Conservation (phyloP, 805 yeast genomes). For the Soucietia sequanensis region DNA sequence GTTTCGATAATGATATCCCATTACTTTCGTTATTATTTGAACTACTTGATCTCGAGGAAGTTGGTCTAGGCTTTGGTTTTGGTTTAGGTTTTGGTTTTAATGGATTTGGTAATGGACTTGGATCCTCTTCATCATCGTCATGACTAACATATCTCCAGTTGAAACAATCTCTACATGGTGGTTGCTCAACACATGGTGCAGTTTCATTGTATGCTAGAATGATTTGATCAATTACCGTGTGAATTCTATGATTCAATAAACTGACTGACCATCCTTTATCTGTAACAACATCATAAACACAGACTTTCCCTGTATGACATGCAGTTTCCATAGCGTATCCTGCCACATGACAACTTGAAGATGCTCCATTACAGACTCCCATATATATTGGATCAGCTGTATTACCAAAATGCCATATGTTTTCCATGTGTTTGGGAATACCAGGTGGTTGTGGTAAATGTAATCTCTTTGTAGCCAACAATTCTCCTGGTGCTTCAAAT, state of each 20-base stretch:
- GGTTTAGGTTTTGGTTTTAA: slow-evolving; percentile 28
- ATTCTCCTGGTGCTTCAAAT: slow-evolving; percentile 92
- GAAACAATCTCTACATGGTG: slow-evolving; percentile 87
- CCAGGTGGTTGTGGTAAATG: slow-evolving; percentile 96
- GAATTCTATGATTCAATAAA: slow-evolving; percentile 84
- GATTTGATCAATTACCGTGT: slow-evolving; percentile 83
- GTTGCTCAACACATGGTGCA: slow-evolving; percentile 69
- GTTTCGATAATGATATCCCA: too few species aligned
- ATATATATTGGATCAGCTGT: slow-evolving; percentile 95
- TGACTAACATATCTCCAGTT: slow-evolving; percentile 77
- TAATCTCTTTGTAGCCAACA: slow-evolving; percentile 74
- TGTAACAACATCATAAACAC: slow-evolving; percentile 84
- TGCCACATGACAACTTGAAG: slow-evolving; percentile 82
- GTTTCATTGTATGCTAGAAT: slow-evolving; percentile 70
- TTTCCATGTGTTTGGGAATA: slow-evolving; percentile 69
- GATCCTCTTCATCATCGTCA: slow-evolving; percentile 38
- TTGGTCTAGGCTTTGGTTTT: slow-evolving; percentile 14
- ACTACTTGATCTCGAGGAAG: slow-evolving; percentile 13
- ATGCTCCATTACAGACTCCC: slow-evolving; percentile 96
- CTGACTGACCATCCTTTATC: slow-evolving; percentile 92
- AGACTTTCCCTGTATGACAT: slow-evolving; percentile 87
- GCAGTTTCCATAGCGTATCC: slow-evolving; percentile 98
- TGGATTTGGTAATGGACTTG: slow-evolving; percentile 39
- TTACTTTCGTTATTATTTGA: background rate
- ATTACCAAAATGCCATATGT: slow-evolving; percentile 93